These are phyloP conservation scores for Peronospora belbahrii DNA, from an alignment of 352 stramenopile species.

Conservation along the genomic window DNA sequence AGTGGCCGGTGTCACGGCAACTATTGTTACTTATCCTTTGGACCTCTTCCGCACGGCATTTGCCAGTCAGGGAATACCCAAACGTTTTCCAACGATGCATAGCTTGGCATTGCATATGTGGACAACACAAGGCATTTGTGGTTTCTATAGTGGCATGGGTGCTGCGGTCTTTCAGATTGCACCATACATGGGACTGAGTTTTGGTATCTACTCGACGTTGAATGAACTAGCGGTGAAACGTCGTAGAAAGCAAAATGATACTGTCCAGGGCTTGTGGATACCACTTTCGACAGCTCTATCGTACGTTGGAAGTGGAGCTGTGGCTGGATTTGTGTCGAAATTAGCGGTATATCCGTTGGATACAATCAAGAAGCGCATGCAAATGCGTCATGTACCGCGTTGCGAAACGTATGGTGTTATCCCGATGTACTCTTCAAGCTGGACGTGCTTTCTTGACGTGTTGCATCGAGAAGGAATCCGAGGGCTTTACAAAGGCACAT, in stretches of 20 bases:
- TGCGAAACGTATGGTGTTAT: constrained; percentile 56
- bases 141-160: constrained; percentile 87
- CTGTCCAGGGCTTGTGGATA: constrained; percentile 6
- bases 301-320: constrained; percentile 70
- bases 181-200: constrained; percentile 94
- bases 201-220: constrained; percentile 86
- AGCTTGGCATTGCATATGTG: constrained; percentile 72
- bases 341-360: constrained; percentile 91
- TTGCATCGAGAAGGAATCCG: constrained; percentile 49
- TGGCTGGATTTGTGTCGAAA: constrained; percentile 88
- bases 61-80: constrained; percentile 84
- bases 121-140: constrained; percentile 54
- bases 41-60: constrained; percentile 93
- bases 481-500: constrained; percentile 75
- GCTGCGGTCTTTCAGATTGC: constrained; percentile 89
- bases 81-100: constrained; percentile 68
- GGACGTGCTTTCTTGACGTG: constrained; percentile 52
- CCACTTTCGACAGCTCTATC: constrained; percentile 36
- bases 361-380: constrained; percentile 94
- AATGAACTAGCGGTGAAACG: constrained; percentile 28
- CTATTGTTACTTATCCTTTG: constrained; percentile 89
- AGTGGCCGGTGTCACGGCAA: constrained; percentile 80
- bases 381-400: constrained; percentile 76
- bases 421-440: constrained; percentile 55
- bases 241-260: constrained; percentile 7